Evolutionary conservation across 108 stramenopile genomes (phyloP).

Genomic region (Stephanodiscus minutulus): DNA sequence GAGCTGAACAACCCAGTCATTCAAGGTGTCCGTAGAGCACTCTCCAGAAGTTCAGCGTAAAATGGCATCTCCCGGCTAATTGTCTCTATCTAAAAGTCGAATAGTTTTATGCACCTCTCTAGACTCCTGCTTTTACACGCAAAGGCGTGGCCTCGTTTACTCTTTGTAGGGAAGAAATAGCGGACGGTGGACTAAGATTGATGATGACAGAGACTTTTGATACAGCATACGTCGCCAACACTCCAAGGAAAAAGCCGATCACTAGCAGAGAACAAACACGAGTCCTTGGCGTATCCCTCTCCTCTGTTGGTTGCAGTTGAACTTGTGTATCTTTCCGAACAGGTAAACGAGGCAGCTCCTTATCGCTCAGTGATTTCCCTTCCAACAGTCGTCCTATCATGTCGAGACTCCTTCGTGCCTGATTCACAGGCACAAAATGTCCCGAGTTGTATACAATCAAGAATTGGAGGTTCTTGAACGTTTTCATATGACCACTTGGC

Average conservation of each 20-base stretch:
- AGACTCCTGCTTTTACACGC: not conserved
- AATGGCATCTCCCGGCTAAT: not conserved
- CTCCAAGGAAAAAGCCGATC: constrained; percentile 30
- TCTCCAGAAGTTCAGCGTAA: constrained; percentile 10
- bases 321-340: not conserved
- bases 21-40: constrained; percentile 29
- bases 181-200: not conserved
- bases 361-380: constrained; percentile 49
- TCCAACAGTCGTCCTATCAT: constrained; percentile 58
- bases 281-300: not conserved
- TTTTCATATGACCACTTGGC: constrained; percentile 63
- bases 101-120: not conserved
- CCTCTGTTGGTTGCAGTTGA: not conserved
- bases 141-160: not conserved
- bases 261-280: constrained; percentile 13
- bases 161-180: not conserved
- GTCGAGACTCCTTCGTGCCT: constrained; percentile 52
- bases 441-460: constrained; percentile 67
- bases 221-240: constrained; percentile 2
- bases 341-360: not conserved
- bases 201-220: not conserved
- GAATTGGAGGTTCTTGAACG: constrained; percentile 54
- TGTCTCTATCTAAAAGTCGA: not conserved
- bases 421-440: constrained; percentile 73
- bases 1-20: constrained; percentile 25